phyloP scores from a whole-genome alignment of 73 alveolate genomes.

The Urostyla sp. region DNA sequence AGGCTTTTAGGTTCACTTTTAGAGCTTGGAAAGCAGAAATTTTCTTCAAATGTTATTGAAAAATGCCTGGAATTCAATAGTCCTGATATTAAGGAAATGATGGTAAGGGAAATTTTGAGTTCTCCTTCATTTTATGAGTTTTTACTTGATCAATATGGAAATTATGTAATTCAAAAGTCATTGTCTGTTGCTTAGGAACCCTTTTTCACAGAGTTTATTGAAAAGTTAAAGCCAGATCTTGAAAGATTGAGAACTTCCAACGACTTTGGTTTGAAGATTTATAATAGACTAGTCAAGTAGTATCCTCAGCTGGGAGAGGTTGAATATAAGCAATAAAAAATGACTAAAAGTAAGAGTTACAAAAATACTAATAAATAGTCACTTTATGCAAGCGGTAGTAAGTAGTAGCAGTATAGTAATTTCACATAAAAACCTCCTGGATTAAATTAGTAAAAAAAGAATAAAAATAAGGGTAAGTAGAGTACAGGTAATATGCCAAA shows the following conservation, averaged over 20 bases:
- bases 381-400: background rate
- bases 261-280: conserved; percentile 68
- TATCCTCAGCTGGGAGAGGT: conserved; percentile 50
- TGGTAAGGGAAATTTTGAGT: conserved; percentile 61
- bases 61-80: conserved; percentile 85
- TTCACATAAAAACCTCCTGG: no score
- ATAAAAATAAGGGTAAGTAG: no score
- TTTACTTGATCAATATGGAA: conserved; percentile 68
- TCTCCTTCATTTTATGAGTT: conserved; percentile 43
- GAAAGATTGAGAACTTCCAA: conserved; percentile 41
- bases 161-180: conserved; percentile 71
- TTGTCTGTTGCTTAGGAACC: conserved; percentile 67
- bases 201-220: conserved; percentile 36
- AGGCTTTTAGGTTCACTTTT: conserved; percentile 51
- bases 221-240: conserved; percentile 62
- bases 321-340: conserved; percentile 16
- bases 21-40: conserved; percentile 83
- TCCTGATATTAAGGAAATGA: conserved; percentile 50
- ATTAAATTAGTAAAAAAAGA: no score
- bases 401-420: background rate
- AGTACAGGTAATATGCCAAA: no score
- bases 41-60: conserved; percentile 95
- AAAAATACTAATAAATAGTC: background rate
- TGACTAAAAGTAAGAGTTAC: background rate
- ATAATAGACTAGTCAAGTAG: conserved; percentile 59